Base-by-base conservation (phyloP, 768 basidiomycete genomes). In the Tulasnella sp. region DNA sequence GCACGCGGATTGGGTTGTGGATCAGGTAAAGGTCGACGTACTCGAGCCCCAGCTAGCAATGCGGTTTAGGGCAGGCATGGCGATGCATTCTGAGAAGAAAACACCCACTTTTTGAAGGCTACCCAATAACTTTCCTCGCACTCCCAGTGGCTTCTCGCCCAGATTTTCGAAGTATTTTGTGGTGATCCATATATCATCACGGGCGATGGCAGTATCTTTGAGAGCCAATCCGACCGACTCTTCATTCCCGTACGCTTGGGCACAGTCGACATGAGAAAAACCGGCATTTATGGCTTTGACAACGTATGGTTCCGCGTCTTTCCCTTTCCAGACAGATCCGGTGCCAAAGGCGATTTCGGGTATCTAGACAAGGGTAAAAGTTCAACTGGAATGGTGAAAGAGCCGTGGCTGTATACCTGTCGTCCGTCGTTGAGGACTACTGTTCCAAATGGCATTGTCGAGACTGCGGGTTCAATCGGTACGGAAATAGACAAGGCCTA, bases 1-100 rank as follows among this genome's bases (percentile, higher is more conserved):
- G 62, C 6, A 73, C 61, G 7, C 60, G 67, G 0, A 5, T 19
- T 1, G 83, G 81, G 3, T 39, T 39, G 62, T 87, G 84, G 35
- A 86, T 77, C 40, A 87, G 77, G 68, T 86, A 87, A 8, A 87
- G 67, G 64, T 87, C 83, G 4, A 87, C 70, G 34, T 77, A 73
- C 49, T 74, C 69, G 11, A 85, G 61, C 0, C 76, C 78, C 8
- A 87, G 75, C 83, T 86, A 61, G 14, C 49, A 25, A 62, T 17
- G 46, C 49, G 39, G 2, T n/a, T 25, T 9, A 25, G 27, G 37
- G 14, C n/a, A 27, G 39, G 12, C 7, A 36, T 2, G 6, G 4
- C 25, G 2, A 9, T 17, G 46, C n/a, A 35, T 25, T 32, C 25
- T 17, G 39, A 39, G 6, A 14, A 14, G 8, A 14, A 21, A 35